Evolutionary conservation across 2,329 filamentous ascomycete genomes (phyloP).

Genomic region (Cordyceps sp.): DNA sequence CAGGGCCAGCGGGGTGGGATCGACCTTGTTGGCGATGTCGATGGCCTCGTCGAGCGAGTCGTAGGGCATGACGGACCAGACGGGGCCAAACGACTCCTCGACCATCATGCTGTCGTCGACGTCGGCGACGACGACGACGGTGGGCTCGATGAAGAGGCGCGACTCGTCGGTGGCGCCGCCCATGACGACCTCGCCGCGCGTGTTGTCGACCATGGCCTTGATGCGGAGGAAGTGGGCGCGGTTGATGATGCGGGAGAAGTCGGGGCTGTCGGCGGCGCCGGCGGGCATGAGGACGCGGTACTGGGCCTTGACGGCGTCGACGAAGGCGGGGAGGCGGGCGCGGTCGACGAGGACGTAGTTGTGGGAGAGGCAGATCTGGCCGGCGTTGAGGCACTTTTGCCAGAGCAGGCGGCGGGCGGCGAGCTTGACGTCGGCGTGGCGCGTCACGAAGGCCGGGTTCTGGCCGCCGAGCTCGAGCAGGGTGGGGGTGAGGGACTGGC

Average conservation of each 20-base stretch:
- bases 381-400: constrained; percentile 75
- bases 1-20: constrained; percentile 68
- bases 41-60: constrained; percentile 76
- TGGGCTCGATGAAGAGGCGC: constrained; percentile 77
- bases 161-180: constrained; percentile 71
- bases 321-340: constrained; percentile 51
- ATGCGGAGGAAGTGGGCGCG: constrained; percentile 62
- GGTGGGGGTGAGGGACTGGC: constrained; percentile 74
- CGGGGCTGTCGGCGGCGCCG: constrained; percentile 60
- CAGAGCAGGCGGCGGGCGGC: constrained; percentile 76
- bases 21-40: constrained; percentile 59
- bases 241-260: constrained; percentile 72
- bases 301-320: constrained; percentile 56
- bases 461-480: constrained; percentile 78
- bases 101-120: constrained; percentile 56
- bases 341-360: constrained; percentile 83
- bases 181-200: constrained; percentile 68
- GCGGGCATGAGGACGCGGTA: constrained; percentile 69
- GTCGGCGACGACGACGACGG: constrained; percentile 69
- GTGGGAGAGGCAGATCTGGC: constrained; percentile 83
- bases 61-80: constrained; percentile 68
- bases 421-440: constrained; percentile 60
- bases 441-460: constrained; percentile 86
- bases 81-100: constrained; percentile 85
- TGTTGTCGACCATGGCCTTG: constrained; percentile 80